Conservation (phyloP, 140 eudicot genomes). For the Bidens hawaiensis region DNA sequence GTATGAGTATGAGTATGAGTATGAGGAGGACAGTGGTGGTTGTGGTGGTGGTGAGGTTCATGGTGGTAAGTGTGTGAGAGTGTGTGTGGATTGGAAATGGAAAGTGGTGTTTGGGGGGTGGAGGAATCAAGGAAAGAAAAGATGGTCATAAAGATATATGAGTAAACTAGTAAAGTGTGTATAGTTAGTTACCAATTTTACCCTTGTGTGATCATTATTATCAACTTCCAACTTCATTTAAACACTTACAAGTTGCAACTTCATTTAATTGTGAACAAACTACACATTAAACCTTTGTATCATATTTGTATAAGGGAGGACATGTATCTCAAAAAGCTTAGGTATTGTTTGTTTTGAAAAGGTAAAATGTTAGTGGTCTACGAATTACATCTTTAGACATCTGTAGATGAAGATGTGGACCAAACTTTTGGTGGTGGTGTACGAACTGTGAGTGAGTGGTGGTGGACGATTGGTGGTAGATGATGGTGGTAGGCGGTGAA, state of each 20-base stretch:
- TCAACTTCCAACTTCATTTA: neutral
- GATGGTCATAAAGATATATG: neutral
- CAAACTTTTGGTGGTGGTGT: too few relatives aligned
- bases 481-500: too few relatives aligned
- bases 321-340: too few relatives aligned
- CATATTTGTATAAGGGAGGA: too few relatives aligned
- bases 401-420: too few relatives aligned
- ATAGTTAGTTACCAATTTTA: neutral
- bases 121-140: neutral
- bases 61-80: conserved; percentile 3
- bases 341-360: too few relatives aligned
- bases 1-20: conserved; percentile 10
- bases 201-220: neutral
- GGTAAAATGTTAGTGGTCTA: too few relatives aligned
- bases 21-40: conserved; percentile 12
- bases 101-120: neutral
- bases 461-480: too few relatives aligned
- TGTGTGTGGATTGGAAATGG: conserved; percentile 3
- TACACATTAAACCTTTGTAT: neutral
- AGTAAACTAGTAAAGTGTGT: neutral
- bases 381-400: too few relatives aligned
- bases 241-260: neutral
- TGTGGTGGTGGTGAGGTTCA: conserved; percentile 8
- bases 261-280: neutral
- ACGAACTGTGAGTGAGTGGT: too few relatives aligned